Base-by-base conservation (phyloP, 805 yeast genomes). In the Cephaloascus fragrans region DNA sequence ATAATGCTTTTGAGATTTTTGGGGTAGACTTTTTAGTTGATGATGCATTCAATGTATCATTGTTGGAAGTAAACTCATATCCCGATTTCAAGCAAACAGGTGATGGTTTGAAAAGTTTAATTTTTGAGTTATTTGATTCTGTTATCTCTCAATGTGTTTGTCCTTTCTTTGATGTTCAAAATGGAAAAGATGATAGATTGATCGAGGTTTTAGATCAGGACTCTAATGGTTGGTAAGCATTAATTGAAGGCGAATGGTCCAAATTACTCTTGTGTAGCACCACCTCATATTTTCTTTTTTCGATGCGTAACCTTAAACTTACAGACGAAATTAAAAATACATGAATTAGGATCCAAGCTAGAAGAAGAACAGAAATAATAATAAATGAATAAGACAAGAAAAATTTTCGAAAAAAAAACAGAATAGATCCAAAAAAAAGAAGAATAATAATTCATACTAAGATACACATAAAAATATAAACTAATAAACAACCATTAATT, bases 51-150 rank as follows among this genome's bases (percentile, higher is more conserved):
- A 55, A 68, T 12, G 90, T 83, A 3, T 69, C 67, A 35, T 53
- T 93, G 19, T 61, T 90, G 33, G 97, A 93, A 57, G 85, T 88
- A 35, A 93, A 93, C 52, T 81, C 97, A 14, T 93, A 82, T 53
- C 98, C 98, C 1, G 98, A 93, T 55, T 93, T 93, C 62, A 88
- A 87, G 52, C 98, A 93, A 60, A 93, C 97, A 0, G 98, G 98
- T 15, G 73, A 64, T 14, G 82, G 73, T 5, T 64, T 90, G 48
- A 83, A 82, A 51, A 64, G 49, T 2, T 51, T 87, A 18, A 83
- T 93, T 23, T 68, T 69, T 45, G 82, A 72, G 28, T 62, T 89
- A 34, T 83, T 89, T 50, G 77, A 72, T 19, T 70, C 69, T 9
- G 73, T 77, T 0, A 73, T 76, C 1, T 49, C 57, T 3, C 55